Conservation (phyloP, 768 basidiomycete genomes). For the Filobasidium floriforme region DNA sequence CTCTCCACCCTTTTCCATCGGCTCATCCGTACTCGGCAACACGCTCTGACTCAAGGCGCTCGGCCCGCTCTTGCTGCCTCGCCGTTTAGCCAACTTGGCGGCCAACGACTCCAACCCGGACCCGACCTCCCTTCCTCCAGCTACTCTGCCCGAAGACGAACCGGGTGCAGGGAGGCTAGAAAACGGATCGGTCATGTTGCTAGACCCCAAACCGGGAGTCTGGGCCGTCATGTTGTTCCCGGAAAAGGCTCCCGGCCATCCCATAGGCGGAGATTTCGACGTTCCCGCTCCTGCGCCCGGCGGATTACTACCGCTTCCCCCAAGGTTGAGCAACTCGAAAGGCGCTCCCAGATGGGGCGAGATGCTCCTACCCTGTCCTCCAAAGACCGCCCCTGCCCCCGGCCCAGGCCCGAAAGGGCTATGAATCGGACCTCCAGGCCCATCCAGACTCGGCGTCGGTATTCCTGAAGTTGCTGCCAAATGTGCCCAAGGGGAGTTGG, state of each 20-base stretch:
- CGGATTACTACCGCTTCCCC: conserved; percentile 16
- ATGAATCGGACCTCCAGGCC: conserved; percentile 13
- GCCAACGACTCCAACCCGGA: conserved; percentile 8
- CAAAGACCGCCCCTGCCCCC: background rate
- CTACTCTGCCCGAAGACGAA: background rate
- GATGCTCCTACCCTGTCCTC: conserved; percentile 14
- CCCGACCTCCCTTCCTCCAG: background rate
- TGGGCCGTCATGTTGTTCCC: background rate
- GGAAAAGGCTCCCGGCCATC: background rate
- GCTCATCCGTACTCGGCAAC: conserved; percentile 19
- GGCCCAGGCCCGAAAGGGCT: conserved; percentile 13
- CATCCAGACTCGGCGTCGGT: conserved; percentile 38
- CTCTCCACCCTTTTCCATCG: conserved; percentile 7
- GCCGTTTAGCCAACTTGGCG: conserved; percentile 13
- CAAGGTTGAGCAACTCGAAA: conserved; percentile 41
- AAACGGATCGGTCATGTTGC: conserved; percentile 15
- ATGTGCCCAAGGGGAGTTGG: conserved; percentile 34
- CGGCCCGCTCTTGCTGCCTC: conserved; percentile 14
- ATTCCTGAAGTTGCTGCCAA: conserved; percentile 38
- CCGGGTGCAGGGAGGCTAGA: background rate
- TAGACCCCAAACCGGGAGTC: conserved; percentile 10
- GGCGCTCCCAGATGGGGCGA: conserved; percentile 43
- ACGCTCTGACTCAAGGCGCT: conserved; percentile 18
- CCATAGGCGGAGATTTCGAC: background rate
- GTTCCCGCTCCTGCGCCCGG: conserved; percentile 30